phyloP scores from a whole-genome alignment of 2,329 filamentous ascomycete genomes.

The Fusarium paranaense region DNA sequence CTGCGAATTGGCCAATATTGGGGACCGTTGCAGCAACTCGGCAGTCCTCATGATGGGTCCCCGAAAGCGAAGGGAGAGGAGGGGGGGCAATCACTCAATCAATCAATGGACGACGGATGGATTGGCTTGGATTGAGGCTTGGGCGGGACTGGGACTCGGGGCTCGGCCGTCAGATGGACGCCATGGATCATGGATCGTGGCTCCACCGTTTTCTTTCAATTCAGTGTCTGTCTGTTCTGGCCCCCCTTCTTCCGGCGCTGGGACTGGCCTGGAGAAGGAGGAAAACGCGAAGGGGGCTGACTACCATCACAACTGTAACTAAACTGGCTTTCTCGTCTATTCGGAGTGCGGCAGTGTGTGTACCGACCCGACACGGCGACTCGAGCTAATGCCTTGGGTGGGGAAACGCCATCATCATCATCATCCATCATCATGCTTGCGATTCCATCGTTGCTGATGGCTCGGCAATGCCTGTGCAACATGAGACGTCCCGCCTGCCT shows the following conservation, averaged over 20 bases:
- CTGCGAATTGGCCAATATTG: slow-evolving; percentile 25
- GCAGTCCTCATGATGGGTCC: slow-evolving; percentile 23
- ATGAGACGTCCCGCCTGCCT: neutral
- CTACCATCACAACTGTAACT: slow-evolving; percentile 29
- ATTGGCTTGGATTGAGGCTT: slow-evolving; percentile 36
- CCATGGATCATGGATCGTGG: slow-evolving; percentile 36
- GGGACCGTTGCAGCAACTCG: slow-evolving; percentile 33
- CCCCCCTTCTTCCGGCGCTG: slow-evolving; percentile 11
- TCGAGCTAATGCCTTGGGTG: slow-evolving; percentile 33
- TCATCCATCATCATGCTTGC: slow-evolving; percentile 38
- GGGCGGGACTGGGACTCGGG: slow-evolving; percentile 26
- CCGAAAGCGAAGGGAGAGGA: neutral
- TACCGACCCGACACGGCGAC: slow-evolving; percentile 21
- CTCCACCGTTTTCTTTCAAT: slow-evolving; percentile 42
- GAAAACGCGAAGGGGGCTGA: slow-evolving; percentile 10
- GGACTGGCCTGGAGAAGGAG: neutral
- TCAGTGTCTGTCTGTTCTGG: slow-evolving; percentile 4
- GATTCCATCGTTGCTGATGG: slow-evolving; percentile 19
- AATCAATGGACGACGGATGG: neutral
- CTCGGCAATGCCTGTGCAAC: slow-evolving; percentile 21
- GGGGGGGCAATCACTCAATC: neutral
- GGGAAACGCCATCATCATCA: slow-evolving; percentile 35
- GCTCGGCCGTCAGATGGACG: slow-evolving; percentile 31
- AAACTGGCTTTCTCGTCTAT: slow-evolving; percentile 17
- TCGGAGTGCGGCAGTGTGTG: slow-evolving; percentile 40